Percentiles rank a stretch among this genome's conserved stretches.
Conservation (phyloP, 805 yeast species). For the Yamadazyma sp. region DNA sequence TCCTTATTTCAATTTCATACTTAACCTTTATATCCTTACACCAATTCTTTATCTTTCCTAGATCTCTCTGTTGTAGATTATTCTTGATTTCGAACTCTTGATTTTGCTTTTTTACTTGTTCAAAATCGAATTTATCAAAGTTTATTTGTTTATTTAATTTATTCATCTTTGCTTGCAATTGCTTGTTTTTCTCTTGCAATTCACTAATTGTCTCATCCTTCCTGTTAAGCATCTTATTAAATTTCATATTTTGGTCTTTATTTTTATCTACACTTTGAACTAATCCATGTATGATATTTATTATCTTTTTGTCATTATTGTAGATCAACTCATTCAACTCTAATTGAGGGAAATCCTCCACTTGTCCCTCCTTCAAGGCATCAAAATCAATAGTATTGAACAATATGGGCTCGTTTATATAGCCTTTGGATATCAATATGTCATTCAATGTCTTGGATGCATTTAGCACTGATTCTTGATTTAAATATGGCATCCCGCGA, state of each 20-base stretch:
- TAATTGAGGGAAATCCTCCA: slow-evolving; percentile 14
- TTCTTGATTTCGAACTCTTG: slow-evolving; percentile 18
- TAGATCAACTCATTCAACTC: slow-evolving; percentile 25
- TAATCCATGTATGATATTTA: slow-evolving; percentile 36
- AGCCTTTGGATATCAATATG: slow-evolving; percentile 33
- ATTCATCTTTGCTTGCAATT: slow-evolving; percentile 19
- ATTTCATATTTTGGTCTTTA: slow-evolving; percentile 27
- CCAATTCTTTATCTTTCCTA: slow-evolving; percentile 26
- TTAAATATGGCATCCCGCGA: slow-evolving; percentile 13
- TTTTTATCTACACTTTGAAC: slow-evolving; percentile 30
- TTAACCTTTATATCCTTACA: slow-evolving; percentile 28
- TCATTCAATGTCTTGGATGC: slow-evolving; percentile 38
- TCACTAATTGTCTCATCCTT: slow-evolving; percentile 27
- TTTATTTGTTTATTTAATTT: slow-evolving; percentile 17
- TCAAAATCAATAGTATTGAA: slow-evolving; percentile 36
- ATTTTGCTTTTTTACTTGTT: slow-evolving; percentile 17
- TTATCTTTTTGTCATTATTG: slow-evolving; percentile 34
- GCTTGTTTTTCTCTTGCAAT: slow-evolving; percentile 20
- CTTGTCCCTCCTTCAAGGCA: slow-evolving; percentile 25
- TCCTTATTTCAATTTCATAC: slow-evolving; percentile 34
- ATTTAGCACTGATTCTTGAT: slow-evolving; percentile 30
- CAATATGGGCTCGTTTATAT: slow-evolving; percentile 26
- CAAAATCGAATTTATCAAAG: slow-evolving; percentile 10
- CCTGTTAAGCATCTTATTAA: slow-evolving; percentile 25
- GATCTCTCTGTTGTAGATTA: slow-evolving; percentile 27